Percentiles rank a stretch among this genome's conserved stretches.
Conservation (phyloP, 495 filamentous ascomycete genomes). For the Lineolata rhizophorae region DNA sequence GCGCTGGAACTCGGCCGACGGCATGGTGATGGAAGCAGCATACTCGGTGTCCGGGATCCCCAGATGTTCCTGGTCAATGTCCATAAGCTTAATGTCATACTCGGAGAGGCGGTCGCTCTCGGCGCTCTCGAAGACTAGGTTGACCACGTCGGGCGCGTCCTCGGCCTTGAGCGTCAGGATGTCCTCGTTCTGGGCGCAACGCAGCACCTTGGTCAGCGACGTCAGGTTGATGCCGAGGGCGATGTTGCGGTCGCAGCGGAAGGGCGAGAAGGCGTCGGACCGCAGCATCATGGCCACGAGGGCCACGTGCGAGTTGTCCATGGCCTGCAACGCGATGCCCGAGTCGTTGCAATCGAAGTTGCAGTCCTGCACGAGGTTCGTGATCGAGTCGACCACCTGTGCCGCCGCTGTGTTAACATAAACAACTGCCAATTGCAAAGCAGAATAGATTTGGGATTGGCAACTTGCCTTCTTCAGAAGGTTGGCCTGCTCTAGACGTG, state of each 20-base stretch:
- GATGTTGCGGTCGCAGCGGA: conserved; percentile 97
- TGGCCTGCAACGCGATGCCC: conserved; percentile 92
- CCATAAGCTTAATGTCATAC: conserved; percentile 99
- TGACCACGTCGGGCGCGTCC: conserved; percentile 84
- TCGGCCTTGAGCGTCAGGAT: conserved; percentile 93
- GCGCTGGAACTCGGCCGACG: conserved; percentile 72
- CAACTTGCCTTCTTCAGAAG: conserved; percentile 77
- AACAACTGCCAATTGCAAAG: conserved; percentile 4
- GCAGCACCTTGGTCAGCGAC: conserved; percentile 93
- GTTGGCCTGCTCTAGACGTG: conserved; percentile 80
- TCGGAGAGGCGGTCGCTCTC: conserved; percentile 83
- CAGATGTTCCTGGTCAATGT: conserved; percentile 98
- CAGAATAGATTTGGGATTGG: conserved; percentile 2
- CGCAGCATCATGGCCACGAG: conserved; percentile 97
- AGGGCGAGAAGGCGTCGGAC: conserved; percentile 85
- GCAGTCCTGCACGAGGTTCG: conserved; percentile 97
- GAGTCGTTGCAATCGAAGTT: conserved; percentile 99
- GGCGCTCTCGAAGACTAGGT: conserved; percentile 83
- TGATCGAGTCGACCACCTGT: conserved; percentile 98
- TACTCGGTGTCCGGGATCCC: conserved; percentile 98
- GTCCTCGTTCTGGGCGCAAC: conserved; percentile 84
- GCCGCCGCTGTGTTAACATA: too few relatives aligned
- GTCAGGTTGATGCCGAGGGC: conserved; percentile 91
- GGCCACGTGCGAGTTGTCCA: conserved; percentile 99
- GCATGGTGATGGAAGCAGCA: conserved; percentile 76